Base-by-base conservation (phyloP, 352 stramenopile species). In the Elongisporangium anandrum region DNA sequence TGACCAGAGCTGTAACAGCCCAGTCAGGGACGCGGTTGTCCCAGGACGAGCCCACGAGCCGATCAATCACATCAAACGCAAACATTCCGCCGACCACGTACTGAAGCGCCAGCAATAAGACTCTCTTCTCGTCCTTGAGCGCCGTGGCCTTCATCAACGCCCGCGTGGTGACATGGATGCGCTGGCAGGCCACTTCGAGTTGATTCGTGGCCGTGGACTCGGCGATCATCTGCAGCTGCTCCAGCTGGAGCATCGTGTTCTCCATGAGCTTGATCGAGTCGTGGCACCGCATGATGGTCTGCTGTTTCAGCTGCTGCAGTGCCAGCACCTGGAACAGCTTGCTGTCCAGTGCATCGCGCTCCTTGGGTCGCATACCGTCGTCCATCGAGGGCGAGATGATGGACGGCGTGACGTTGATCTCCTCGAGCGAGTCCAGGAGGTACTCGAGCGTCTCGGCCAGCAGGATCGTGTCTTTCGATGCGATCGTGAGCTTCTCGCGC, bases 381-480 rank as follows among this genome's bases (percentile, higher is more conserved):
- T 26, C 34, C 3, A 15, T 49, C 3, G 47, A 26, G 7, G 21
- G 15, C n/a, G 34, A 52, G 16, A 22, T 24, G 9, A 22, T 10
- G 12, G 51, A 41, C n/a, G 63, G 57, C 13, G 67, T 67, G 22
- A 86, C 61, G 50, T 85, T 62, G 7, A 90, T 70, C n/a, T 98
- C 91, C 38, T 98, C 87, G 6, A 99, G 79, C 21, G 95, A 98
- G 65, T 99, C 97, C 13, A 94, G 72, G 19, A 99, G 72, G 56
- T 98, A 99, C 60, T 95, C 92, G 52, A 99, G 83, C 19, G 97
- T 98, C 79, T 99, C 96, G 29, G 97, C 94, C 16, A 99, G 76
- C 17, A 98, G 57, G 57, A 98, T 98, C 15, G 97, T 95, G 66
- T 99, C 88, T 67, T 96, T 97, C 0, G 92, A 96, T 6, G 97